Evolutionary conservation across 768 basidiomycete genomes (phyloP), one percentile per base, ranked within the genome.

Genomic region (Omphalotus guepiniiformis): DNA sequence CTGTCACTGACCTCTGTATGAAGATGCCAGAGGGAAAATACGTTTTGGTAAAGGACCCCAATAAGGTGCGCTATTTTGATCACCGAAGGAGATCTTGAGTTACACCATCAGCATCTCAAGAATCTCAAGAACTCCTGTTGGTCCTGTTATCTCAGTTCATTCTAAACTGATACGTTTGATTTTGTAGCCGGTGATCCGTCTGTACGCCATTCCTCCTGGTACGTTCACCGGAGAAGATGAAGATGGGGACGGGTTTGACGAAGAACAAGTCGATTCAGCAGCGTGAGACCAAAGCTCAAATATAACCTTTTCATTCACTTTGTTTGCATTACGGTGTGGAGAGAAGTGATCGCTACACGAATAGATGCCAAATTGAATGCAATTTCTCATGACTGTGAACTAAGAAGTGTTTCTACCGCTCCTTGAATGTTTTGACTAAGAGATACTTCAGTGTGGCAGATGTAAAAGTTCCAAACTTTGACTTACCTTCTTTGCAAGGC

Each of bases 11-110:
- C 60, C 67, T 98, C 51, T 90, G 88, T 65, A 82, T 96, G 82
- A 93, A 94, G 67, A 85, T 93, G 83, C 91, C 92, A 18, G 95
- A 98, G 67, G 96, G 96, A 64, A 96, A 96, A 65, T 99, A 97
- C 62, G 88, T 98, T 12, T 72, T 99, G 22, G 83, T 99, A 43
- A 96, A 95, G 69, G 96, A 99, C 67, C 95, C 96, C 15, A 98
- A 98, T 78, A 92, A 82, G 82, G 94, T 95, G 60, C 57, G 77
- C n/a, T 64, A 27, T 40, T 42, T 45, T 55, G 44, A 45, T 53
- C 39, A 3, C 42, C 48, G 48, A 36, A n/a, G n/a, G n/a, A n/a
- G n/a, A 46, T 15, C 47, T 34, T 35, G 19, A 15, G 26, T 9
- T 18, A 22, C 9, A 32, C 30, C 30, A 32, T 32, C 30, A 32